phyloP scores from a whole-genome alignment of 257 asterid species.

The Anisodus acutangulus region DNA sequence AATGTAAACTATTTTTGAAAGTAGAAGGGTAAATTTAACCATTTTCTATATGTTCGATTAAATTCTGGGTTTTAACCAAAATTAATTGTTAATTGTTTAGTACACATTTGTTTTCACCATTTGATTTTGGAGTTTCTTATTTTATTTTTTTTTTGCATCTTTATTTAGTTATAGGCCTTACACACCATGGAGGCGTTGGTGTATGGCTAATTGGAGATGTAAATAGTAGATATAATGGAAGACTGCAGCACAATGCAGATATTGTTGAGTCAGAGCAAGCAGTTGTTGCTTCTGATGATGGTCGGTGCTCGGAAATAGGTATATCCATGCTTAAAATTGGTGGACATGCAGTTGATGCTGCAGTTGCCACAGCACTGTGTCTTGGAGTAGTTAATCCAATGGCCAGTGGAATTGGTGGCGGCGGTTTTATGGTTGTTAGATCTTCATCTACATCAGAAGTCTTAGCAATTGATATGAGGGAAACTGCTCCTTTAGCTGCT shows the following conservation, averaged over 20 bases:
- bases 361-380: slow-evolving; percentile 80
- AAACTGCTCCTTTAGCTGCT: slow-evolving; percentile 87
- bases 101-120: neutral
- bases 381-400: slow-evolving; percentile 77
- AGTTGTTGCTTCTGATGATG: slow-evolving; percentile 85
- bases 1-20: too few species aligned
- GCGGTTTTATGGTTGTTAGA: slow-evolving; percentile 79
- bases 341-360: slow-evolving; percentile 93
- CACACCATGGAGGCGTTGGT: slow-evolving; percentile 7
- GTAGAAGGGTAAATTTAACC: too few species aligned
- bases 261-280: slow-evolving; percentile 61
- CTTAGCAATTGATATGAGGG: slow-evolving; percentile 80
- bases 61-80: too few species aligned
- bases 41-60: too few species aligned
- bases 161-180: slow-evolving; percentile 28
- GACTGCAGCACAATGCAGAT: slow-evolving; percentile 38
- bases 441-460: slow-evolving; percentile 53
- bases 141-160: neutral
- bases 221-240: slow-evolving; percentile 26
- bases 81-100: too few species aligned
- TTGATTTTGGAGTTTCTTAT: neutral
- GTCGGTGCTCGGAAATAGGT: slow-evolving; percentile 83
- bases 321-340: slow-evolving; percentile 58
- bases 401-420: slow-evolving; percentile 92
- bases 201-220: slow-evolving; percentile 29